Evolutionary conservation across 306 rosid genomes (phyloP), one percentile per base, ranked within the genome.

Genomic region (Cucurbita maxima): DNA sequence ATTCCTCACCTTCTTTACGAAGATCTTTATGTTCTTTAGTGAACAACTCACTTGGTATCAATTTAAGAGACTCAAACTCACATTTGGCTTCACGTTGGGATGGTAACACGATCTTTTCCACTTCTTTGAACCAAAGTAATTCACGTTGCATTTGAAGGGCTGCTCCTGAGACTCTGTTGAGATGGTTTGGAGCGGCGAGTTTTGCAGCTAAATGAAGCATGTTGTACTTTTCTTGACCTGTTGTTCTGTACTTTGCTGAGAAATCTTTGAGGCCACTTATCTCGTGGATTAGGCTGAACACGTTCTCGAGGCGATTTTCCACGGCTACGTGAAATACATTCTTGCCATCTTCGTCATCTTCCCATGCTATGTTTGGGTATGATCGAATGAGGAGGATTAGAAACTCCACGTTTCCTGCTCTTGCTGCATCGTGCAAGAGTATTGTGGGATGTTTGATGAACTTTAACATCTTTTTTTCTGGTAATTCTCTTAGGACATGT

Each of bases 101-200:
- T 40, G 71, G 72, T 18, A 43, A 6, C 5, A 83, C 82, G 36
- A 83, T 78, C 69, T 77, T 87, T 62, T 83, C 75, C 4, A 87
- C 88, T 76, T 87, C 90, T 85, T 87, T 74, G 47, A 76, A 80
- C 83, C 83, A 80, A 15, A 76, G 52, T 13, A 80, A 76, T 38
- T 80, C 83, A 5, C 68, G 61, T 3, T 80, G 83, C 83, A 80
- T 76, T 72, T 80, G 83, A 30, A 80, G 77, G 52, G 83, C 83
- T 13, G 76, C 80, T 3, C 83, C 83, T 0, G 83, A 80, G 10
- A 80, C 80, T 1, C 77, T 57, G 47, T 76, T 76, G 14, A 79
- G 57, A 34, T 76, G 76, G 11, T 72, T 66, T 15, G 40, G 44
- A 22, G 77, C 69, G 45, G 83, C 77, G 64, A 76, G 25, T 25